Base-by-base conservation (phyloP, 352 stramenopile genomes). In the Thalassiosira exigua region DNA sequence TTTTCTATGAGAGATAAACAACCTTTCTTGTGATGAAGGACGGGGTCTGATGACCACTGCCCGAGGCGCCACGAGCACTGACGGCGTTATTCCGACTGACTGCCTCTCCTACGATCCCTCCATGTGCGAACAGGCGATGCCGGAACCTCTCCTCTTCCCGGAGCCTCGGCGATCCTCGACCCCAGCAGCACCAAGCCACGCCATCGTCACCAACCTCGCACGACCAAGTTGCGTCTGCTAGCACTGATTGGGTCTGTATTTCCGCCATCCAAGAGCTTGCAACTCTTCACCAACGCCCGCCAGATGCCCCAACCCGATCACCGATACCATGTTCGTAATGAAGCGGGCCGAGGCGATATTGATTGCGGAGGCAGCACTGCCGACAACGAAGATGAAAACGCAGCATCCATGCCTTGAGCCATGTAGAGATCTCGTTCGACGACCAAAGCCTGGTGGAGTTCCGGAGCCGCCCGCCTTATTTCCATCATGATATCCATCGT, bases 351-450 rank as follows among this genome's bases (percentile, higher is more conserved):
- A 57, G 19, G 3, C 42, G 21, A 53, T 21, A n/a, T n/a, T n/a
- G n/a, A n/a, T n/a, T n/a, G n/a, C n/a, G n/a, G n/a, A 58, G 51
- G 26, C 3, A 54, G 27, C 2, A 22, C 32, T 54, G 32, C 14
- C 33, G 32, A 76, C 46, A 61, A 52, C 39, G 46, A 46, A 21
- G 68, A 61, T 29, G 52, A 42, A 29, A 19, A 39, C 21, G 41
- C 50, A 48, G 67, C 52, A 48, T 81, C 48, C 61, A 81, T 81
- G 30, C 50, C 71, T 60, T 52, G 52, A 11, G 24, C 62, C 71
- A 81, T 75, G 14, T 65, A 81, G 33, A 74, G 24, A 64, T 81
- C 71, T 17, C 71, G 51, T 42, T 81, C 71, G 50, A 53, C 56
- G 12, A 81, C 52, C 27, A 81, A 81, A 36, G 62, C 71, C n/a